These are phyloP conservation scores for Harrya chromipes DNA, from an alignment of 768 basidiomycete species.

Conservation along the genomic window DNA sequence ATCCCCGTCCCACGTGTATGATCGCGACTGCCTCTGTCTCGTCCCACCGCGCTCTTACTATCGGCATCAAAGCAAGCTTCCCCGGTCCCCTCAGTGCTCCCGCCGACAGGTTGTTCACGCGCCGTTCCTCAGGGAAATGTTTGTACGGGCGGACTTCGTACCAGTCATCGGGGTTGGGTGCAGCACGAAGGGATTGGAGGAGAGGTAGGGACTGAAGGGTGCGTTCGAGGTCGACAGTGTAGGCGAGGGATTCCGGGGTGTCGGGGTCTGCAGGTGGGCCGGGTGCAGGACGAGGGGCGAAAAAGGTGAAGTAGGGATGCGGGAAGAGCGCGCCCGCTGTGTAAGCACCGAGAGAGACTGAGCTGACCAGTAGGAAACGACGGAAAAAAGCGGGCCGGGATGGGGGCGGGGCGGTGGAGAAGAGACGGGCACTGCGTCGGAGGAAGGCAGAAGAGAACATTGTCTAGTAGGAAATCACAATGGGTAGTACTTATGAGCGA, in stretches of 20 bases:
- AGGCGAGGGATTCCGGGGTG: constrained; percentile 55
- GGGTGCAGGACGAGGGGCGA: constrained; percentile 77
- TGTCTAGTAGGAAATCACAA: not conserved
- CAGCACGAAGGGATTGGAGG: constrained; percentile 49
- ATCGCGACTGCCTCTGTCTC: constrained; percentile 70
- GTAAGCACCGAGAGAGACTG: constrained; percentile 35
- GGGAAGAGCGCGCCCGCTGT: constrained; percentile 66
- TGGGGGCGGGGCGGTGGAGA: constrained; percentile 3
- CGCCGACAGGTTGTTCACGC: constrained; percentile 80
- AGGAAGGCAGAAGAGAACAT: constrained; percentile 7
- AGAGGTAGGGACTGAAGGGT: constrained; percentile 62
- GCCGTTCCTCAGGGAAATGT: constrained; percentile 63
- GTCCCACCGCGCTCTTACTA: constrained; percentile 72
- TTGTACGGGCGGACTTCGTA: constrained; percentile 78
- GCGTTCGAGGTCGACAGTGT: constrained; percentile 61
- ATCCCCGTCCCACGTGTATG: constrained; percentile 77
- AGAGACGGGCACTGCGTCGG: constrained; percentile 10
- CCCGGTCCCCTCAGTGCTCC: constrained; percentile 88
- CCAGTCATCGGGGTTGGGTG: constrained; percentile 56
- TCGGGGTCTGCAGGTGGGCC: constrained; percentile 54
- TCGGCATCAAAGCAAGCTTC: constrained; percentile 73
- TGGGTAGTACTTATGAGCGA: too few species aligned
- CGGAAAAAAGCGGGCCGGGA: constrained; percentile 11
- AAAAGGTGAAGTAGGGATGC: constrained; percentile 57
- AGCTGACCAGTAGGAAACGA: constrained; percentile 18